Conservation (phyloP, 2,329 filamentous ascomycete species). For the Alternaria triticina region DNA sequence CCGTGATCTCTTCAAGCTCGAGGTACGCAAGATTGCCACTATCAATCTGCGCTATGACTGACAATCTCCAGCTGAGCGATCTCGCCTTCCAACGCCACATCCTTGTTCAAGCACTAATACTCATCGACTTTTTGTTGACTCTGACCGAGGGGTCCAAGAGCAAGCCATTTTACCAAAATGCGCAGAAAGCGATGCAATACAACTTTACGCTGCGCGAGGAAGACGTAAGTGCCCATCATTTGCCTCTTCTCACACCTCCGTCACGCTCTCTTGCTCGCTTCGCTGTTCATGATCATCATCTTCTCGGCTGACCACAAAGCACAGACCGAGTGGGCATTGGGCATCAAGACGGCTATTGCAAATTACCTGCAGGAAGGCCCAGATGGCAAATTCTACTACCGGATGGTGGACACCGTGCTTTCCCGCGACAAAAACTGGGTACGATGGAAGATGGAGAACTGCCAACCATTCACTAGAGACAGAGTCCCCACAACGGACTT, state of each 20-base stretch:
- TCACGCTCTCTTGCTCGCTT: slow-evolving; percentile 18
- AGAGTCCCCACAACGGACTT: slow-evolving; percentile 74
- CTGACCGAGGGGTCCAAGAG: slow-evolving; percentile 82
- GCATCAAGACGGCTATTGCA: slow-evolving; percentile 79
- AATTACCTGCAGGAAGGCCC: slow-evolving; percentile 79
- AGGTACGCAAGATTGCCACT: slow-evolving; percentile 62
- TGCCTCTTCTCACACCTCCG: slow-evolving; percentile 18
- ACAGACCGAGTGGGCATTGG: slow-evolving; percentile 81
- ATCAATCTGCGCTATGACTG: slow-evolving; percentile 34
- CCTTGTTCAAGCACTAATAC: slow-evolving; percentile 90
- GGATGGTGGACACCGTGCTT: slow-evolving; percentile 95
- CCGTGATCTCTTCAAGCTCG: slow-evolving; percentile 91
- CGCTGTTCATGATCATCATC: slow-evolving; percentile 31
- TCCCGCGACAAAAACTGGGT: slow-evolving; percentile 98
- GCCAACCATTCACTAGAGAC: slow-evolving; percentile 81
- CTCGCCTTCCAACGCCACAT: slow-evolving; percentile 93
- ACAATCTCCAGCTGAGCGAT: slow-evolving; percentile 74
- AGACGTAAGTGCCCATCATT: slow-evolving; percentile 66
- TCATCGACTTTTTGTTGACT: slow-evolving; percentile 94
- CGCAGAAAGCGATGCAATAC: slow-evolving; percentile 90
- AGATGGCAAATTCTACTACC: slow-evolving; percentile 91
- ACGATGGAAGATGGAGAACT: slow-evolving; percentile 95
- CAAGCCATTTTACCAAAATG: slow-evolving; percentile 71
- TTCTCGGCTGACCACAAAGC: slow-evolving; percentile 44
- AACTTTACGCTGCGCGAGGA: slow-evolving; percentile 78